Percentiles rank a stretch among this genome's conserved stretches.
Conservation (phyloP, 2,329 filamentous ascomycete genomes). For the Aspergillus quadrilineatus region DNA sequence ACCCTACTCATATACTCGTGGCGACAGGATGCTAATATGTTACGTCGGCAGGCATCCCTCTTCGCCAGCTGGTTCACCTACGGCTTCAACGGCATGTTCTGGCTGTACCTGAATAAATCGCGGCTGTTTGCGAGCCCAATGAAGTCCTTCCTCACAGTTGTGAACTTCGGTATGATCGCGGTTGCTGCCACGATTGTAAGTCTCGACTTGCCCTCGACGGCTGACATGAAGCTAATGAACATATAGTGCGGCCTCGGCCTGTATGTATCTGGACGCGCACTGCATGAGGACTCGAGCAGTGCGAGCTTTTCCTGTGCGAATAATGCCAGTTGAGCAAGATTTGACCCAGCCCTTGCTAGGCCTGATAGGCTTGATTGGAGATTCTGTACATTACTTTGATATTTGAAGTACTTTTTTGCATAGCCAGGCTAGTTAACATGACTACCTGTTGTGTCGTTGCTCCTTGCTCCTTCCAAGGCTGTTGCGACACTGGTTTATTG, state of each 20-base stretch:
- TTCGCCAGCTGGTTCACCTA: conserved; percentile 70
- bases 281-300: conserved; percentile 32
- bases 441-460: too few relatives aligned
- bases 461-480: too few relatives aligned
- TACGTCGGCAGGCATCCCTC: conserved; percentile 46
- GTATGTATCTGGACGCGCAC: conserved; percentile 34
- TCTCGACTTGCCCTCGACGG: background rate
- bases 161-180: conserved; percentile 27
- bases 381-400: too few relatives aligned
- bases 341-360: too few relatives aligned
- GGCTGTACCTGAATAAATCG: conserved; percentile 37
- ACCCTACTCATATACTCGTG: too few relatives aligned
- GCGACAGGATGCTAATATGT: background rate
- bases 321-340: conserved; percentile 16
- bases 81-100: conserved; percentile 38
- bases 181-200: conserved; percentile 27
- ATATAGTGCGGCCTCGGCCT: conserved; percentile 34
- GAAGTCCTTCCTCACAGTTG: conserved; percentile 29
- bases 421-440: too few relatives aligned
- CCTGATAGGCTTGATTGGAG: too few relatives aligned
- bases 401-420: too few relatives aligned
- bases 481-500: too few relatives aligned
- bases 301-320: conserved; percentile 36
- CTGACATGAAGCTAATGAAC: background rate
- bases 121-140: conserved; percentile 29